Conservation (phyloP, 2,329 filamentous ascomycete species). For the Epichloe amarillans region DNA sequence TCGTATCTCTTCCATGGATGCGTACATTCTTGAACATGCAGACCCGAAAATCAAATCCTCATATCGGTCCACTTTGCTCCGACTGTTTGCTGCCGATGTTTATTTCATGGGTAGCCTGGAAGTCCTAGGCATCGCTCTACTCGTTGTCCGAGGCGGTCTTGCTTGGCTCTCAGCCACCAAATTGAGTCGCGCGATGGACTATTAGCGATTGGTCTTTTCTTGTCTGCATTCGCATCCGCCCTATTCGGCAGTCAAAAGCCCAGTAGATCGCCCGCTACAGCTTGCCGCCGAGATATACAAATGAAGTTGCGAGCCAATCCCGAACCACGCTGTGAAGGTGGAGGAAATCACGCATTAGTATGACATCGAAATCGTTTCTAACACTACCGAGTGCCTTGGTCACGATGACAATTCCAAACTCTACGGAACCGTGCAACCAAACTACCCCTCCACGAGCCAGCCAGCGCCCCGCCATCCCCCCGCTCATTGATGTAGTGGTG, state of each 20-base stretch:
- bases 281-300: neutral
- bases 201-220: neutral
- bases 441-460: neutral
- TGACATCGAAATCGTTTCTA: neutral
- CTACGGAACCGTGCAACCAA: neutral
- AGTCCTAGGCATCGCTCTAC: constrained; percentile 15
- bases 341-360: neutral
- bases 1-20: constrained; percentile 38
- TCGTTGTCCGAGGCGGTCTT: constrained; percentile 8
- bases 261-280: neutral
- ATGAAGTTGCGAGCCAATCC: neutral
- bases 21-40: constrained; percentile 27
- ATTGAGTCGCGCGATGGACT: neutral
- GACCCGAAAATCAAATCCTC: constrained; percentile 13
- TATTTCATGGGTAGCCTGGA: constrained; percentile 23
- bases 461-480: neutral
- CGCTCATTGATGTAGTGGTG: neutral
- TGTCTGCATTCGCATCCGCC: neutral
- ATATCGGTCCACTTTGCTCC: constrained; percentile 27
- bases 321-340: neutral
- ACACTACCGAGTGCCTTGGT: neutral
- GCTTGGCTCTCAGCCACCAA: constrained; percentile 4
- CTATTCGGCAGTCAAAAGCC: neutral
- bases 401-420: neutral
- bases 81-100: constrained; percentile 31